Conservation (phyloP, 1,284 basidiomycete genomes). For the Meira nashicola region DNA sequence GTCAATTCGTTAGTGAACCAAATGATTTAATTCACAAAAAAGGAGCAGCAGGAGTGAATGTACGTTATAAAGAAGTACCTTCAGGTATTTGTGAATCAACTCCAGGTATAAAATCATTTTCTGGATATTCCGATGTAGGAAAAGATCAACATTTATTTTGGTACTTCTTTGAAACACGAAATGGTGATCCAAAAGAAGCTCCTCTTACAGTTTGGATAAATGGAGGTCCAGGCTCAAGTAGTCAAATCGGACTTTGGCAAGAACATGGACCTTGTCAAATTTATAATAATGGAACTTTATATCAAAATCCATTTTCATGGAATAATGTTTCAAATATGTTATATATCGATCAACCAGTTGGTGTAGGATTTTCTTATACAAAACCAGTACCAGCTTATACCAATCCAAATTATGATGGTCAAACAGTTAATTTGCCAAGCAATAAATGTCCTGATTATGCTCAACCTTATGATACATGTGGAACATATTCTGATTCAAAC, state of each 20-base stretch:
- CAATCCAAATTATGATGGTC: slow-evolving; percentile 16
- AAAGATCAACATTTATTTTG: slow-evolving; percentile 34
- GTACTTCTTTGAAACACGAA: slow-evolving; percentile 37
- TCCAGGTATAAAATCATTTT: slow-evolving; percentile 64
- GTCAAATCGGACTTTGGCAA: slow-evolving; percentile 67
- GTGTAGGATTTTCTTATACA: slow-evolving; percentile 34
- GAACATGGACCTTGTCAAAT: slow-evolving; percentile 63
- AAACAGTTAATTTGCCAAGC: slow-evolving; percentile 19
- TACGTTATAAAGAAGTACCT: slow-evolving; percentile 31
- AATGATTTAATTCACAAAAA: slow-evolving; percentile 17
- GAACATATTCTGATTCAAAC: slow-evolving; percentile 28
- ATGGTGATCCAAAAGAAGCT: slow-evolving; percentile 15
- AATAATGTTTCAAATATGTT: slow-evolving; percentile 65
- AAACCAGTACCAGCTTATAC: slow-evolving; percentile 27
- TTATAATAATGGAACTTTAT: not conserved
- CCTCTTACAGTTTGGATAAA: slow-evolving; percentile 35
- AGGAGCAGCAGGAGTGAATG: slow-evolving; percentile 24
- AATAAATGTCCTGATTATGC: slow-evolving; percentile 27
- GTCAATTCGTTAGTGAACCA: slow-evolving; percentile 18
- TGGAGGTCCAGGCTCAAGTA: slow-evolving; percentile 61
- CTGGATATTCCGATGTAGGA: slow-evolving; percentile 47
- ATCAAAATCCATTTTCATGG: slow-evolving; percentile 58
- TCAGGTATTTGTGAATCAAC: slow-evolving; percentile 71
- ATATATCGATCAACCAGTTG: slow-evolving; percentile 57
- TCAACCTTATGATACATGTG: slow-evolving; percentile 22